These are phyloP conservation scores for Tothia fuscella DNA, from an alignment of 2,329 filamentous ascomycete genomes.

Conservation along the genomic window DNA sequence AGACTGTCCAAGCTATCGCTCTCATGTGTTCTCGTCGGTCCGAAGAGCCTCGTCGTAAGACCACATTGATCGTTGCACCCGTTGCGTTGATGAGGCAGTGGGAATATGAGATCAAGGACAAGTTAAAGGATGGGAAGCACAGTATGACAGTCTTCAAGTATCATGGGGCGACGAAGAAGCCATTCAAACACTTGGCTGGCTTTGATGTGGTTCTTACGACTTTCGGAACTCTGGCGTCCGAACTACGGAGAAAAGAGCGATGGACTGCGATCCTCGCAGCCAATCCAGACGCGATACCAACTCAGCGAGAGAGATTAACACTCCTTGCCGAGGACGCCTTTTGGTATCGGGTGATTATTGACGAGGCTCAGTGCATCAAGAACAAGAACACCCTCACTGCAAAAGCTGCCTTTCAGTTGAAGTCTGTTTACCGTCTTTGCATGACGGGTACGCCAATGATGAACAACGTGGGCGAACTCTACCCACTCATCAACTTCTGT, in stretches of 20 bases:
- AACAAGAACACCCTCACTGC: slow-evolving; percentile 54
- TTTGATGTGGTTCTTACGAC: slow-evolving; percentile 72
- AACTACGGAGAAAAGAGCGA: slow-evolving; percentile 49
- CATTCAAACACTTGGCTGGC: slow-evolving; percentile 48
- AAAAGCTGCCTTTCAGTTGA: slow-evolving; percentile 46
- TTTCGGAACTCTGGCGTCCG: slow-evolving; percentile 58
- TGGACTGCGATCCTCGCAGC: slow-evolving; percentile 38
- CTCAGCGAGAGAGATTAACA: slow-evolving; percentile 22
- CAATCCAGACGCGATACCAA: slow-evolving; percentile 22
- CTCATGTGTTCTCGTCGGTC: slow-evolving; percentile 61
- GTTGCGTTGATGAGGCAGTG: slow-evolving; percentile 93
- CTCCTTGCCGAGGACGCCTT: slow-evolving; percentile 47
- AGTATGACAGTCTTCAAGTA: slow-evolving; percentile 55
- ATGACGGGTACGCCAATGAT: slow-evolving; percentile 81
- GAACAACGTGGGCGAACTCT: slow-evolving; percentile 71
- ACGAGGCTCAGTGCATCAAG: slow-evolving; percentile 75
- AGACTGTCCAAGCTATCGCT: slow-evolving; percentile 72
- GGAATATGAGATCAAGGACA: slow-evolving; percentile 70
- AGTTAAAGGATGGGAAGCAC: slow-evolving; percentile 47
- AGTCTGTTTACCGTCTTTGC: slow-evolving; percentile 55
- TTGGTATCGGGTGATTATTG: slow-evolving; percentile 60
- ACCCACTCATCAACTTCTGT: slow-evolving; percentile 65
- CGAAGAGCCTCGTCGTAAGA: slow-evolving; percentile 46
- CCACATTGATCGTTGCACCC: slow-evolving; percentile 80
- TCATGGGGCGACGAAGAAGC: slow-evolving; percentile 48